Conservation (phyloP, 2,329 filamentous ascomycete genomes). For the Furcasterigmium furcatum region DNA sequence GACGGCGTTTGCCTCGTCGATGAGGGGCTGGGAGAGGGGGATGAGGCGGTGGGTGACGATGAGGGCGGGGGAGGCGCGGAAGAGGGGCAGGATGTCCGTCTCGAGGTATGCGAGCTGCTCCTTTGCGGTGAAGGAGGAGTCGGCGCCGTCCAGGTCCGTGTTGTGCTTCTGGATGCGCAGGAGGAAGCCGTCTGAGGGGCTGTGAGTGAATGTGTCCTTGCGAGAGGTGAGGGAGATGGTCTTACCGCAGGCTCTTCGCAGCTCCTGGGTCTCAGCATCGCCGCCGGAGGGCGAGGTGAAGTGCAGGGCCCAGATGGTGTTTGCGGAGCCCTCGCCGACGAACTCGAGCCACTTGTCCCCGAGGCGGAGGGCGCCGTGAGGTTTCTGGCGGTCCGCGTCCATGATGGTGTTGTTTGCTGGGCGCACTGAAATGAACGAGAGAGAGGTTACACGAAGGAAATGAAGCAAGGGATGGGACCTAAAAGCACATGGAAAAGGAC, state of each 20-base stretch:
- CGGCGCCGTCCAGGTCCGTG: background rate
- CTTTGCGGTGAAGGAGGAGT: constrained; percentile 33
- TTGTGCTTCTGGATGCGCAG: constrained; percentile 2
- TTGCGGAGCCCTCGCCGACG: constrained; percentile 70
- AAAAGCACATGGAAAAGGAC: too few species aligned
- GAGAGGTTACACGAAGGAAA: too few species aligned
- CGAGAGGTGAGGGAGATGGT: background rate
- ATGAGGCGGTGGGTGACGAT: constrained; percentile 56
- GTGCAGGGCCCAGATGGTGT: constrained; percentile 49
- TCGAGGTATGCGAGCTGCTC: constrained; percentile 45
- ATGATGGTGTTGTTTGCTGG: too few species aligned
- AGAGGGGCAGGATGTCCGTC: constrained; percentile 50
- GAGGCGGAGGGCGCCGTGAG: background rate
- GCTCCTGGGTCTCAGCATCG: constrained; percentile 12
- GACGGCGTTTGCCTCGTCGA: constrained; percentile 47
- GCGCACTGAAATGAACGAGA: too few species aligned
- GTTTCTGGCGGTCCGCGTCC: background rate
- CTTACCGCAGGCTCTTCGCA: constrained; percentile 1
- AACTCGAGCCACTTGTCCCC: constrained; percentile 22
- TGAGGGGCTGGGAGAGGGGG: constrained; percentile 32
- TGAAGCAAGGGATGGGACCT: too few species aligned
- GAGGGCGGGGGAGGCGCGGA: constrained; percentile 37
- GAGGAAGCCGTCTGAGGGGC: constrained; percentile 1
- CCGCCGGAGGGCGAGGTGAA: constrained; percentile 27
- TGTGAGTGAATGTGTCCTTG: background rate